phyloP scores from a whole-genome alignment of 768 basidiomycete genomes.

The Collybia sp. region DNA sequence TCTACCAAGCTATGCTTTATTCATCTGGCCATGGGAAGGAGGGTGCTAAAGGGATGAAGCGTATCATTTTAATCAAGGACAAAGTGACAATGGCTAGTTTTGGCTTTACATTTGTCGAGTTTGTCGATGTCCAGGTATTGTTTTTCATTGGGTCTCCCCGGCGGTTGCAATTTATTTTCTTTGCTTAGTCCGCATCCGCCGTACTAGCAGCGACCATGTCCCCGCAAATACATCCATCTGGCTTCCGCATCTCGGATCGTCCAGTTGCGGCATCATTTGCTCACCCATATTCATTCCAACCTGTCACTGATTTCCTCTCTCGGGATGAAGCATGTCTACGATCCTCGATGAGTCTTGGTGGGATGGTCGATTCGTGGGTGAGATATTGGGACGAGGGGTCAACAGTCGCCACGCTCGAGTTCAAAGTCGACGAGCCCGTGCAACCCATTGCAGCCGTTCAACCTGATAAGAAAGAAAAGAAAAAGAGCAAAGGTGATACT shows the following conservation, averaged over 20 bases:
- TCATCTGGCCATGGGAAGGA: constrained; percentile 77
- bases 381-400: constrained; percentile 92
- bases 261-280: constrained; percentile 93
- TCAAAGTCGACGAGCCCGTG: constrained; percentile 63
- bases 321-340: constrained; percentile 74
- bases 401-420: constrained; percentile 69
- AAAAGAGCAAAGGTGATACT: constrained; percentile 47
- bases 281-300: constrained; percentile 86
- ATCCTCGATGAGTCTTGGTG: constrained; percentile 66
- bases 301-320: constrained; percentile 65
- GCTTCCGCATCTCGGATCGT: constrained; percentile 86
- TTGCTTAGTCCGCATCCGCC: constrained; percentile 67
- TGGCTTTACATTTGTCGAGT: constrained; percentile 94
- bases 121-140: constrained; percentile 72
- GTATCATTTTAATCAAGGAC: constrained; percentile 88
- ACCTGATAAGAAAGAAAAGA: constrained; percentile 60
- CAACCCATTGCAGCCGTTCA: constrained; percentile 31
- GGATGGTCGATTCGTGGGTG: constrained; percentile 69
- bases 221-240: constrained; percentile 81
- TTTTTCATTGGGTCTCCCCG: background rate
- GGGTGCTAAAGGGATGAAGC: constrained; percentile 81
- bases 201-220: constrained; percentile 88
- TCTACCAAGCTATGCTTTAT: constrained; percentile 75
- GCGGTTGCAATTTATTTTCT: background rate
- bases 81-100: constrained; percentile 83